A percentile compares a stretch with the other conserved stretches of the same genome.
Evolutionary conservation across 306 rosid genomes (phyloP).

Genomic region (Citrullus mucosospermus): DNA sequence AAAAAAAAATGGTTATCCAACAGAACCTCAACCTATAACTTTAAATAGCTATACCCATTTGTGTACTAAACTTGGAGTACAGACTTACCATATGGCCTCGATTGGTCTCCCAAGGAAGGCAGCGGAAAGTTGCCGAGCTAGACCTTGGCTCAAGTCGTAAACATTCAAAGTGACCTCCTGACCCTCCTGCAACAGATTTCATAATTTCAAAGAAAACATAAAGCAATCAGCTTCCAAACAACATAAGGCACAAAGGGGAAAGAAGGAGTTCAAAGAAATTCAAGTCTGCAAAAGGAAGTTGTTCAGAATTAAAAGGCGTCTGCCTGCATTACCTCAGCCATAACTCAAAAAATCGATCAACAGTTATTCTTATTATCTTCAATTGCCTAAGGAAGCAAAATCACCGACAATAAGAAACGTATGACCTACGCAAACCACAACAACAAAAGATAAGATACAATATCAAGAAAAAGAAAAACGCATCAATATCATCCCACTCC

Average conservation of each 20-base stretch:
- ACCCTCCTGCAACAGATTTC: conserved; percentile 55
- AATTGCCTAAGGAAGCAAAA: neutral
- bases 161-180: conserved; percentile 59
- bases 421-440: conserved; percentile 8
- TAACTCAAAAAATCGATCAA: neutral
- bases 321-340: conserved; percentile 3
- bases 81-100: conserved; percentile 78
- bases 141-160: conserved; percentile 92
- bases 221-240: neutral
- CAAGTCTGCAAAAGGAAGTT: neutral
- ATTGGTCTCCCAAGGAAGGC: conserved; percentile 80
- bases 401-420: neutral
- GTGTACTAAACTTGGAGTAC: neutral
- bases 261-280: neutral
- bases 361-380: neutral
- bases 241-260: neutral
- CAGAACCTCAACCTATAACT: neutral
- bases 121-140: conserved; percentile 72
- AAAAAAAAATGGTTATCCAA: neutral
- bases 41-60: neutral
- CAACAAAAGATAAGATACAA: neutral
- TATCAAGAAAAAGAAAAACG: neutral
- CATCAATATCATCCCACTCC: neutral
- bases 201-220: neutral
- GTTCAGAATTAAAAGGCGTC: neutral